phyloP scores from a whole-genome alignment of 2,329 filamentous ascomycete genomes.

The Tolypocladium cylindrosporum region DNA sequence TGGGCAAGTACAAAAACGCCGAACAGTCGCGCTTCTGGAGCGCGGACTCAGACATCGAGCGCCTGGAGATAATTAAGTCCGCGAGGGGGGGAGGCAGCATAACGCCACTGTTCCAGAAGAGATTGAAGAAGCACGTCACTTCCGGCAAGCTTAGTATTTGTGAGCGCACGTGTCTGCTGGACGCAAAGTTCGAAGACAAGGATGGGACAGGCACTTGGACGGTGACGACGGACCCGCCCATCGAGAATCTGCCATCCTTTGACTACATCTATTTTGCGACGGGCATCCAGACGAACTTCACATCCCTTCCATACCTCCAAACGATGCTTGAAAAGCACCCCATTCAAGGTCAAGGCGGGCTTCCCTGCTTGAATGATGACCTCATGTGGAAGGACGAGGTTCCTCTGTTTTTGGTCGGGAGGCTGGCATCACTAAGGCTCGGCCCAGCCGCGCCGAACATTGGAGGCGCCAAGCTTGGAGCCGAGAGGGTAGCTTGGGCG shows the following conservation, averaged over 20 bases:
- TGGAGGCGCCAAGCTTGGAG: slow-evolving; percentile 61
- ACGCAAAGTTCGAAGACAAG: slow-evolving; percentile 37
- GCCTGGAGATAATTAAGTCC: slow-evolving; percentile 52
- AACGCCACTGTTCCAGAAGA: slow-evolving; percentile 56
- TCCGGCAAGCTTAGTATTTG: slow-evolving; percentile 43
- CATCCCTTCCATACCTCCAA: slow-evolving; percentile 49
- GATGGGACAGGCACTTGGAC: slow-evolving; percentile 24
- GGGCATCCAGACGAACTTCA: slow-evolving; percentile 55
- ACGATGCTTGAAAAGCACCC: slow-evolving; percentile 50
- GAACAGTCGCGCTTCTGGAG: slow-evolving; percentile 71
- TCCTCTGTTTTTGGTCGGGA: slow-evolving; percentile 61
- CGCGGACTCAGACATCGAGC: slow-evolving; percentile 60
- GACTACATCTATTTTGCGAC: slow-evolving; percentile 72
- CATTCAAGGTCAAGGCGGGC: slow-evolving; percentile 50
- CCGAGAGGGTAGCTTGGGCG: slow-evolving; percentile 64
- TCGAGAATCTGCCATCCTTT: slow-evolving; percentile 41
- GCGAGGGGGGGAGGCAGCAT: slow-evolving; percentile 71
- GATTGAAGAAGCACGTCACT: slow-evolving; percentile 50
- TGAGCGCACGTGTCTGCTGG: slow-evolving; percentile 44
- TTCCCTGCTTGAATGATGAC: slow-evolving; percentile 67
- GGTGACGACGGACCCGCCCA: slow-evolving; percentile 41
- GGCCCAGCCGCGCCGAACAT: slow-evolving; percentile 67
- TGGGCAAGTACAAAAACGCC: slow-evolving; percentile 72
- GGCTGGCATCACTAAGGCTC: slow-evolving; percentile 55
- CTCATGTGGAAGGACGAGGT: slow-evolving; percentile 66